Evolutionary conservation across 1,139 yeast species (phyloP).

Genomic region (Barnettozyma hawaiiensis): DNA sequence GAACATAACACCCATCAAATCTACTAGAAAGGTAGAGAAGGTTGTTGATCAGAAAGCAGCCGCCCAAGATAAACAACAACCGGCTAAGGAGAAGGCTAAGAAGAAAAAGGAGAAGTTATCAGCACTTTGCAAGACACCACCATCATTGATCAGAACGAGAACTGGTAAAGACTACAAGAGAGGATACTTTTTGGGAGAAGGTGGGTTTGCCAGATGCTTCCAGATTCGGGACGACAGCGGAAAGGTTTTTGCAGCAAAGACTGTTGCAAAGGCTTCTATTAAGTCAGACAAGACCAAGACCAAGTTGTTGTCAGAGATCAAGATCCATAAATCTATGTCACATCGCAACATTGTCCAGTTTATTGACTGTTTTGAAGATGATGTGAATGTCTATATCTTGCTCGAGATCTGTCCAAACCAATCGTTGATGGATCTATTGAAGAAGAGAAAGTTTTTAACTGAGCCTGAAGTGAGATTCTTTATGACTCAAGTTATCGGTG

Average conservation of each 20-base stretch:
- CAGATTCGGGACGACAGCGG: constrained; percentile 92
- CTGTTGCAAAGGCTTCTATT: constrained; percentile 93
- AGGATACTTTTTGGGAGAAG: constrained; percentile 91
- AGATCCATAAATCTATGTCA: constrained; percentile 84
- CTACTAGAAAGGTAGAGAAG: constrained; percentile 22
- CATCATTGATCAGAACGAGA: constrained; percentile 83
- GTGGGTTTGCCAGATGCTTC: constrained; percentile 98
- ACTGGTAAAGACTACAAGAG: constrained; percentile 86
- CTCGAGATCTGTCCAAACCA: constrained; percentile 93
- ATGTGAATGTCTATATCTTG: constrained; percentile 83
- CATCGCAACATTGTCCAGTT: constrained; percentile 91
- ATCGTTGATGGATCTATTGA: constrained; percentile 86
- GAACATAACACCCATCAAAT: constrained; percentile 25
- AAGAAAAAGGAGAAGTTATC: constrained; percentile 86
- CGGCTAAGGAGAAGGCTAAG: constrained; percentile 28
- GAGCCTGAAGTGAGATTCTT: constrained; percentile 91
- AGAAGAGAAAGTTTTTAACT: constrained; percentile 72
- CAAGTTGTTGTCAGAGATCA: constrained; percentile 85
- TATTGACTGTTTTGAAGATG: constrained; percentile 93
- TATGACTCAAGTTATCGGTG: constrained; percentile 91
- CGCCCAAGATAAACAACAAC: constrained; percentile 13
- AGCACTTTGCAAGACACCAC: constrained; percentile 90
- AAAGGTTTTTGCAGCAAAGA: constrained; percentile 88
- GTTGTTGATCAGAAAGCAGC: constrained; percentile 16
- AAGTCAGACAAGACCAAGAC: constrained; percentile 87